These are phyloP conservation scores for Hymenoscyphus infarciens DNA, from an alignment of 2,329 filamentous ascomycete genomes.

Conservation along the genomic window DNA sequence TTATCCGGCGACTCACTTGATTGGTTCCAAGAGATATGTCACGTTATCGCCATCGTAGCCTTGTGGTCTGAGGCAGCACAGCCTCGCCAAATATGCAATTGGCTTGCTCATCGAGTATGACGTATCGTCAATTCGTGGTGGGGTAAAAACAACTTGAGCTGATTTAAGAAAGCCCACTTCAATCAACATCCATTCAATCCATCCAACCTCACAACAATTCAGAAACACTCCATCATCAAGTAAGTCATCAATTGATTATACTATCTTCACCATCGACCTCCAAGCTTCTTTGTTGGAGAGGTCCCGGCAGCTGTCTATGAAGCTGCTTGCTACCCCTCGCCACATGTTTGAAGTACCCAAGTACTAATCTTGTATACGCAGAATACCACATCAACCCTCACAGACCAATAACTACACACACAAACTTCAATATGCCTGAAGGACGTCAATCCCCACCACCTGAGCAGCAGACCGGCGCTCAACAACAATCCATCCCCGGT, in stretches of 20 bases:
- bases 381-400: background rate
- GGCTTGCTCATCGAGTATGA: conserved; percentile 1
- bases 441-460: conserved; percentile 78
- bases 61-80: background rate
- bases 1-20: background rate
- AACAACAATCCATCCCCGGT: conserved; percentile 57
- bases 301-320: background rate
- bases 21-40: background rate
- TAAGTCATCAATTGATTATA: background rate
- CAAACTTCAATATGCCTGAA: conserved; percentile 32
- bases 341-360: background rate
- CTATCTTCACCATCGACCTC: background rate
- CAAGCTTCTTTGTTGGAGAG: background rate
- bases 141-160: conserved; percentile 1
- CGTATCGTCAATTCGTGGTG: background rate
- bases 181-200: background rate
- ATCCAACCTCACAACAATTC: background rate
- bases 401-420: background rate
- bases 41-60: background rate
- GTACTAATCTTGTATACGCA: background rate
- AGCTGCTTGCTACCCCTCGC: background rate
- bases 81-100: background rate
- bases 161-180: background rate
- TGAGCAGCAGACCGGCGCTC: conserved; percentile 61
- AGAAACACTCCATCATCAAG: background rate